A percentile compares a stretch with the other conserved stretches of the same genome.
Evolutionary conservation across 2,329 filamentous ascomycete genomes (phyloP).

Genomic region (Aspergillus pseudonomiae): DNA sequence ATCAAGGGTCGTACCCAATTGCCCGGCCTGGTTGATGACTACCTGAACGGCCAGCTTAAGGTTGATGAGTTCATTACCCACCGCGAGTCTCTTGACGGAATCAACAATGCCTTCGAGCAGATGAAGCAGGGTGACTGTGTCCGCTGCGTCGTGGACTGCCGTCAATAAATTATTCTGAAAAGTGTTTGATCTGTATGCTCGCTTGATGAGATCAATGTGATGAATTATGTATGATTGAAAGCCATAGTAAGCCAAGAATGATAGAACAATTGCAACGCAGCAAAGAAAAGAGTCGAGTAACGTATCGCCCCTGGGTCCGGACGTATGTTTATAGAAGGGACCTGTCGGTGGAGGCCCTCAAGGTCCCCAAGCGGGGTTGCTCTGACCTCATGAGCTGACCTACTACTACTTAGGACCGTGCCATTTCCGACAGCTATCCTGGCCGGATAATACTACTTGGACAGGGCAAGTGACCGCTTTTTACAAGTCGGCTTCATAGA

Average conservation of each 20-base stretch:
- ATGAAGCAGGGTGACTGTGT: slow-evolving; percentile 99
- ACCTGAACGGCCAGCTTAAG: slow-evolving; percentile 87
- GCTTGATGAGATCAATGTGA: slow-evolving; percentile 2
- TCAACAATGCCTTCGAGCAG: slow-evolving; percentile 86
- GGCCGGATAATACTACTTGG: neutral
- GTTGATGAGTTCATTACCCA: slow-evolving; percentile 99
- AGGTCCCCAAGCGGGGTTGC: slow-evolving; percentile 6
- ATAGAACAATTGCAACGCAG: neutral
- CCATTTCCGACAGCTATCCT: neutral
- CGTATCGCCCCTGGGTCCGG: neutral
- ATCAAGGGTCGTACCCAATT: slow-evolving; percentile 97
- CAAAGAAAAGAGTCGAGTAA: neutral
- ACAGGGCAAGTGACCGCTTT: too few species aligned
- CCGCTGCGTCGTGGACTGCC: slow-evolving; percentile 79
- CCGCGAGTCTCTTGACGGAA: slow-evolving; percentile 76
- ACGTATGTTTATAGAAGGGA: neutral
- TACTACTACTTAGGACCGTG: neutral
- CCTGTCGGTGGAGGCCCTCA: neutral
- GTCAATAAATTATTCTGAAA: slow-evolving; percentile 11
- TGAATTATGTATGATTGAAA: slow-evolving; percentile 1
- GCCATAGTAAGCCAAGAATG: neutral
- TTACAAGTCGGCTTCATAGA: too few species aligned
- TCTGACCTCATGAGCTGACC: neutral
- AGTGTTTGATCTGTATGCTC: slow-evolving; percentile 7
- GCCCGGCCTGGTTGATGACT: slow-evolving; percentile 82